These are phyloP conservation scores for Excoecaria cochinchinensis DNA, from an alignment of 345 rosid species.

Conservation along the genomic window DNA sequence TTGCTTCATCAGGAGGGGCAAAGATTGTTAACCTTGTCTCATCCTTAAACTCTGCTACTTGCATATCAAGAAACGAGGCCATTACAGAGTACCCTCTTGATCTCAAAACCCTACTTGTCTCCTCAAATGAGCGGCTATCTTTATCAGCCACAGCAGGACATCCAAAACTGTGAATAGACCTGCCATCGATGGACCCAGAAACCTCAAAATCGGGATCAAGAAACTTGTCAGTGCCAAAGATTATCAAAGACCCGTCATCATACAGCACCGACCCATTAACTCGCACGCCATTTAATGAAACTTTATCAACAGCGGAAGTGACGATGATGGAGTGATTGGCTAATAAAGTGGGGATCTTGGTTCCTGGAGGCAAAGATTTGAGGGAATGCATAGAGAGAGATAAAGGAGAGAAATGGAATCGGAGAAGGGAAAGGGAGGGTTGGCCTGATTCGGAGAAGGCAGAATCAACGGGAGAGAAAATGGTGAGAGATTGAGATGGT, in stretches of 20 bases:
- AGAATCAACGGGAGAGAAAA: constrained; percentile 38
- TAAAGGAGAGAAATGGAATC: constrained; percentile 33
- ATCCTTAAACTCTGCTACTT: constrained; percentile 21
- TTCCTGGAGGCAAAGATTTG: constrained; percentile 26
- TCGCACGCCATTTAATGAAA: constrained; percentile 30
- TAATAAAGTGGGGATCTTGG: constrained; percentile 37
- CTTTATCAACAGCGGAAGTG: constrained; percentile 16
- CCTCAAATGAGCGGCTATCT: constrained; percentile 11
- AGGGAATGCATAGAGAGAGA: constrained; percentile 18
- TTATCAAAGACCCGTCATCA: constrained; percentile 32
- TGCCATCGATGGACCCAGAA: not conserved
- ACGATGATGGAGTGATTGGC: constrained; percentile 28
- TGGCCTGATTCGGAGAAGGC: constrained; percentile 33
- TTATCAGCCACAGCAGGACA: not conserved
- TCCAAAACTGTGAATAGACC: not conserved
- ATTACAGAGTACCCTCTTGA: constrained; percentile 24
- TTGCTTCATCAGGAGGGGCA: constrained; percentile 29
- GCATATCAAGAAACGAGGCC: constrained; percentile 40
- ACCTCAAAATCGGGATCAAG: constrained; percentile 23
- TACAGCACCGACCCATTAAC: constrained; percentile 16
- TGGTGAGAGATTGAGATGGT: constrained; percentile 28
- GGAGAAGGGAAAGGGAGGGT: constrained; percentile 39
- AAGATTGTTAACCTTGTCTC: constrained; percentile 27
- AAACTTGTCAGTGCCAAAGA: constrained; percentile 30
- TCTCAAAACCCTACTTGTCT: constrained; percentile 18